A percentile compares a stretch with the other conserved stretches of the same genome.
phyloP scores from a whole-genome alignment of 257 asterid genomes.

The Nicotiana obtusifolia region DNA sequence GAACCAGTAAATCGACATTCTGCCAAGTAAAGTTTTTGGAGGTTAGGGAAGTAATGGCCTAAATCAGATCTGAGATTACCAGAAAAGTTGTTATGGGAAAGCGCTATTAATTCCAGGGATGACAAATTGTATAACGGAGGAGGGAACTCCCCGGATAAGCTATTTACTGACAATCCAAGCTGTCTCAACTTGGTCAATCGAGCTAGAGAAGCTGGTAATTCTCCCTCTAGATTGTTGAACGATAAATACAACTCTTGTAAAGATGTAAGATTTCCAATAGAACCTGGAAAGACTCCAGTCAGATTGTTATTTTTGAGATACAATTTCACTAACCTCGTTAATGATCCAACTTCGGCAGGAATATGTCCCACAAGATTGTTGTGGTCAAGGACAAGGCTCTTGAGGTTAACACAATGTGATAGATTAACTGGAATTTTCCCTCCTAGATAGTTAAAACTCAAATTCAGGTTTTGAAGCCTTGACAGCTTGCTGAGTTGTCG shows the following conservation, averaged over 20 bases:
- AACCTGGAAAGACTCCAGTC: slow-evolving; percentile 36
- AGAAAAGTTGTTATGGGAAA: slow-evolving; percentile 30
- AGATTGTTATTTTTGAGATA: slow-evolving; percentile 40
- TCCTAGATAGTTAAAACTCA: slow-evolving; percentile 30
- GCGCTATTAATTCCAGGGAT: slow-evolving; percentile 23
- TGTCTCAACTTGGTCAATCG: slow-evolving; percentile 16
- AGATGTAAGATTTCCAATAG: slow-evolving; percentile 46
- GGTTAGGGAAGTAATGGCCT: slow-evolving; percentile 30
- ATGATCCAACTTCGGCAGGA: slow-evolving; percentile 15
- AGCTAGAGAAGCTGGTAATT: slow-evolving; percentile 27
- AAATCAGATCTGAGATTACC: slow-evolving; percentile 32
- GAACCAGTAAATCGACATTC: slow-evolving; percentile 30
- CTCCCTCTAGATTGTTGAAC: slow-evolving; percentile 28
- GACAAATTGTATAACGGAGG: slow-evolving; percentile 31
- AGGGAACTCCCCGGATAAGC: slow-evolving; percentile 35
- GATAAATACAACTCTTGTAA: slow-evolving; percentile 31
- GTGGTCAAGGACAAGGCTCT: slow-evolving; percentile 24
- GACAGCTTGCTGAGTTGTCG: slow-evolving; percentile 29
- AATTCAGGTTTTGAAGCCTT: slow-evolving; percentile 28
- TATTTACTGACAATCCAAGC: slow-evolving; percentile 25
- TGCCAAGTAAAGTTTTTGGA: slow-evolving; percentile 24
- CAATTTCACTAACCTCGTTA: slow-evolving; percentile 13
- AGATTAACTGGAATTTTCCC: slow-evolving; percentile 33
- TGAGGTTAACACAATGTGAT: slow-evolving; percentile 24
- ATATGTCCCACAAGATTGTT: slow-evolving; percentile 27